Base-by-base conservation (phyloP, 371 early-diverging fungal genomes). In the Mortierella sp. region DNA sequence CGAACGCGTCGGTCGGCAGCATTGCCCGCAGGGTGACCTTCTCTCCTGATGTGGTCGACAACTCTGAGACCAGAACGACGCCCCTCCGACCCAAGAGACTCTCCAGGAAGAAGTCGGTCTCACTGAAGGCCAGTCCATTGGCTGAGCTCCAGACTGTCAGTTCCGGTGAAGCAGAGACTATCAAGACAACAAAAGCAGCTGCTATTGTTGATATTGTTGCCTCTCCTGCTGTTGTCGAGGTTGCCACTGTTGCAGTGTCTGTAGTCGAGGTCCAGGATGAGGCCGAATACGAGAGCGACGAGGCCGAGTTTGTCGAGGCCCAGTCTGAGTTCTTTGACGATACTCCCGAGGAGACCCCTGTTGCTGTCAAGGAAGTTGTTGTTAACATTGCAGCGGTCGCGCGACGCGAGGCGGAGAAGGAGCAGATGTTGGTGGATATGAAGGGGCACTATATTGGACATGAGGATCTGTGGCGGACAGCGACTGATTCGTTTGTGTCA, bases 261-360 rank as follows among this genome's bases (percentile, higher is more conserved):
- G 38, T 32, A 3, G 76, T 55, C 12, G 65, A 54, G 32, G 60
- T 56, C 4, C 46, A 60, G 32, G 77, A 77, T 8, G 78, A 72
- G 8, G 41, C 44, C 3, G 80, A 38, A 1, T 48, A 56, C 27
- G 80, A 80, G n/a, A 78, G 81, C 18, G 81, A 84, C 4, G 81
- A 84, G 43, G 84, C 48, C 21, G 84, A 84, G 56, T 84, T 84
- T 78, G 77, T 80, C 12, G 84, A 84, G 27, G 81, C 84, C 0
- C 49, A 24, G 32, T 32, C 80, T 18, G 81, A 75, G 12, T 11
- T 78, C 4, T 35, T 24, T 18, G 79, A 55, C 21, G 43, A 27
- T 18, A 27, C 60, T 3, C 1, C 32, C 2, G 35, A 74, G 70
- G 70, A 55, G 8, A 60, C 1, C 4, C 48, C n/a, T 38, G 55